Conservation (phyloP, 306 rosid species). For the Cucumis cinereus region DNA sequence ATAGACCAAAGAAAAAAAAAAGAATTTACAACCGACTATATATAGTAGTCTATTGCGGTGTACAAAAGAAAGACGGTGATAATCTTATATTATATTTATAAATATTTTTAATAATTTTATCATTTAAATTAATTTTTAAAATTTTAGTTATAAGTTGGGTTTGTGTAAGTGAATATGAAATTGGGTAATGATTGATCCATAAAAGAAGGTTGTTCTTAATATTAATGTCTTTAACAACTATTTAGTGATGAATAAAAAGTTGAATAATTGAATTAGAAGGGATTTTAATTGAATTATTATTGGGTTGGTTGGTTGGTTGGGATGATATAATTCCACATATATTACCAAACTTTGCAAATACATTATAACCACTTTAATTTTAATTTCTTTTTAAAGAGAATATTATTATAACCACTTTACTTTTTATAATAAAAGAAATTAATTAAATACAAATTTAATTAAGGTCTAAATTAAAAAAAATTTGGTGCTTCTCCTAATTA, state of each 20-base stretch:
- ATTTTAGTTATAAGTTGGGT: background rate
- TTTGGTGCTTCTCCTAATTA: background rate
- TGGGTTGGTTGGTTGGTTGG: conserved; percentile 5
- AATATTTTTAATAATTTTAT: too few species aligned
- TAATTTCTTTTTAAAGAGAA: too few species aligned
- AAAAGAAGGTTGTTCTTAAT: background rate
- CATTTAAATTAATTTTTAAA: background rate
- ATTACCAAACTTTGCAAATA: conserved; percentile 4
- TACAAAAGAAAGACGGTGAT: too few species aligned
- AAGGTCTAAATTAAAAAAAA: background rate
- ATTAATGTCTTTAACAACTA: background rate
- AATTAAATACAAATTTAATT: background rate
- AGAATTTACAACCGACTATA: too few species aligned
- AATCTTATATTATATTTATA: too few species aligned
- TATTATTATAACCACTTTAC: background rate
- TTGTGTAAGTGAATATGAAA: background rate
- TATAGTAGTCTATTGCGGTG: too few species aligned
- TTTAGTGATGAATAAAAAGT: background rate
- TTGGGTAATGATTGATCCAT: background rate
- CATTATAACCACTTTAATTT: background rate
- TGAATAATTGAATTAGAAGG: background rate
- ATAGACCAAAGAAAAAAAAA: too few species aligned
- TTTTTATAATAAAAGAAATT: background rate
- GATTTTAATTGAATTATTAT: background rate
- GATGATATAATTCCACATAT: background rate